A percentile compares a stretch with the other conserved stretches of the same genome.
Evolutionary conservation across 1,139 yeast species (phyloP).

Genomic region (Yamadazyma aaseri): DNA sequence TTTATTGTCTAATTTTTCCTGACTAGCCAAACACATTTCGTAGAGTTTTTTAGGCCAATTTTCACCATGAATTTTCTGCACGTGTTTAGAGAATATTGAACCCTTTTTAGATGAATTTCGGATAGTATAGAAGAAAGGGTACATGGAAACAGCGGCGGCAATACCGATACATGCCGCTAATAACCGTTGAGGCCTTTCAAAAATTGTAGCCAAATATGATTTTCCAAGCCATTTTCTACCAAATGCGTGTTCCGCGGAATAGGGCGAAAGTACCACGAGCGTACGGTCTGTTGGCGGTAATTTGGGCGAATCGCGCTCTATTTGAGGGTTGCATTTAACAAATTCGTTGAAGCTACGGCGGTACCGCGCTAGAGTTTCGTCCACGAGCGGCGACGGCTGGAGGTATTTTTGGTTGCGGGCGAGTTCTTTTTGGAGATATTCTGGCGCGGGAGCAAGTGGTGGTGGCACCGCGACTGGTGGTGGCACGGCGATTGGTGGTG

Average conservation of each 20-base stretch:
- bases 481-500: no score
- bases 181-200: slow-evolving; percentile 81
- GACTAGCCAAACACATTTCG: slow-evolving; percentile 60
- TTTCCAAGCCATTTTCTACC: slow-evolving; percentile 78
- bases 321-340: slow-evolving; percentile 54
- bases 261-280: slow-evolving; percentile 56
- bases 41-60: slow-evolving; percentile 67
- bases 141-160: slow-evolving; percentile 71
- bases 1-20: slow-evolving; percentile 51
- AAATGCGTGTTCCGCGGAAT: slow-evolving; percentile 65
- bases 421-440: slow-evolving; percentile 7
- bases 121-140: slow-evolving; percentile 59
- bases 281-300: slow-evolving; percentile 48
- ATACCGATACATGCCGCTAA: slow-evolving; percentile 77
- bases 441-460: slow-evolving; percentile 8
- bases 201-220: slow-evolving; percentile 65
- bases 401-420: slow-evolving; percentile 20
- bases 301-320: slow-evolving; percentile 50
- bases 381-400: slow-evolving; percentile 35
- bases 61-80: slow-evolving; percentile 69
- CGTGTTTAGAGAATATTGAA: slow-evolving; percentile 57
- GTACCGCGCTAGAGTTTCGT: slow-evolving; percentile 37
- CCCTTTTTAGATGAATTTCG: slow-evolving; percentile 48
- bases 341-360: slow-evolving; percentile 46
- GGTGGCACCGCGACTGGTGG: no score